phyloP scores from a whole-genome alignment of 2,329 filamentous ascomycete species.

The Aquanectria penicillioides region DNA sequence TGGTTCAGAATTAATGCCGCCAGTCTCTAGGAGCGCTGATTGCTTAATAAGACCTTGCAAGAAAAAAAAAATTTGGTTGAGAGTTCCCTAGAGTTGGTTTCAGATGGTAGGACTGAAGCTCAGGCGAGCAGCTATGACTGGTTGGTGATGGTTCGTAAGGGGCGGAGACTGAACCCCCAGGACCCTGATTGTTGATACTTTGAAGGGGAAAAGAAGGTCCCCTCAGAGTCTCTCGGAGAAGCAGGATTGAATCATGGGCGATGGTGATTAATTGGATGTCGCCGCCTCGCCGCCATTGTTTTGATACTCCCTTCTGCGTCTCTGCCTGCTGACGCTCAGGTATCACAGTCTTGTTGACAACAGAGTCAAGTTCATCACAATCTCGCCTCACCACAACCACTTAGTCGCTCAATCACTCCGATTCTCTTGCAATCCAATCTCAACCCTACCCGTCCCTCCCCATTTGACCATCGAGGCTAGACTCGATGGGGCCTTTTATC shows the following conservation, averaged over 20 bases:
- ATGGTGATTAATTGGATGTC: background rate
- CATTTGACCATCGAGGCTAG: constrained; percentile 18
- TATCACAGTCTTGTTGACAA: background rate
- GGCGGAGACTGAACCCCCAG: constrained; percentile 8
- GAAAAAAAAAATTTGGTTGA: constrained; percentile 1
- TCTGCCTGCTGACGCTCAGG: background rate
- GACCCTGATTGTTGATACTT: constrained; percentile 15
- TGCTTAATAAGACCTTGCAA: background rate
- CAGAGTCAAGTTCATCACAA: background rate
- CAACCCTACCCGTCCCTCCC: constrained; percentile 30
- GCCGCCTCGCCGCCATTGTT: too few species aligned
- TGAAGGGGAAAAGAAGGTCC: background rate
- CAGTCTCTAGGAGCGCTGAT: background rate
- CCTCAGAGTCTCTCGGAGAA: background rate
- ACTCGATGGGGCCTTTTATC: constrained; percentile 7
- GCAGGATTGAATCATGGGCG: background rate
- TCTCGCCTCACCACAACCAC: constrained; percentile 9
- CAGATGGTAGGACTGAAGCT: constrained; percentile 7
- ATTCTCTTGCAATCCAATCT: constrained; percentile 29
- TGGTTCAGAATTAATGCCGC: too few species aligned
- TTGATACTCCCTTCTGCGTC: too few species aligned
- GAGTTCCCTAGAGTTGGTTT: constrained; percentile 12
- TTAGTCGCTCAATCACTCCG: constrained; percentile 9
- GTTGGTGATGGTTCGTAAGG: constrained; percentile 6
- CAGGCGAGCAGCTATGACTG: background rate